A percentile compares a stretch with the other conserved stretches of the same genome.
These are phyloP conservation scores for Sindora glabra DNA, from an alignment of 306 rosid species.

Conservation along the genomic window DNA sequence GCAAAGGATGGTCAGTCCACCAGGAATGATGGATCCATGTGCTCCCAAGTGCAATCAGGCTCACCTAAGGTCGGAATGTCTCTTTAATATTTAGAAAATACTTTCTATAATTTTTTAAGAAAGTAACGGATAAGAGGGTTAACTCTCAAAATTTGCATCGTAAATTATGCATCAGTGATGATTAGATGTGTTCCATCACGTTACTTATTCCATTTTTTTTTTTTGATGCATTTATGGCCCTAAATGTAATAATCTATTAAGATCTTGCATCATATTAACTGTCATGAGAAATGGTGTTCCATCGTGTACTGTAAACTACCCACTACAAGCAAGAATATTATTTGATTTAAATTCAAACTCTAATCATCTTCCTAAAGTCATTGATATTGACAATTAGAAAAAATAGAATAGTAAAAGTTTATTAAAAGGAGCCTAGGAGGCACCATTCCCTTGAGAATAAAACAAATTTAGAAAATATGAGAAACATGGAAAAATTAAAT, in stretches of 20 bases:
- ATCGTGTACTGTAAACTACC: not conserved
- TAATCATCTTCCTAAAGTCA: not conserved
- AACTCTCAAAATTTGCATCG: not conserved
- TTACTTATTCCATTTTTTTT: not conserved
- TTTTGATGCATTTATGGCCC: not conserved
- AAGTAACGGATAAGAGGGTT: not conserved
- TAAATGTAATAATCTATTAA: not conserved
- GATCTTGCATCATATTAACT: not conserved
- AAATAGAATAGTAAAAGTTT: not conserved
- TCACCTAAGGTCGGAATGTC: constrained; percentile 57
- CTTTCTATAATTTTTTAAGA: too few relatives aligned
- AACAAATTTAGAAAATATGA: too few relatives aligned
- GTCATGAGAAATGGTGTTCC: not conserved
- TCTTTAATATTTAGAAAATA: constrained; percentile 8
- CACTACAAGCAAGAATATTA: not conserved
- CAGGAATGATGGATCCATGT: constrained; percentile 68
- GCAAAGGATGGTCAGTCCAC: constrained; percentile 62
- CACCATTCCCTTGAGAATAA: constrained; percentile 2
- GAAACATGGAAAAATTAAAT: too few relatives aligned
- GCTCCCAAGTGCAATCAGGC: constrained; percentile 72
- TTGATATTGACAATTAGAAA: not conserved
- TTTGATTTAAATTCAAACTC: not conserved
- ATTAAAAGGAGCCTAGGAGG: not conserved
- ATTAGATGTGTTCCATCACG: not conserved
- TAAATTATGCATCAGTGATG: not conserved